Percentiles rank a stretch among this genome's conserved stretches.
Conservation (phyloP, 139 green algal genomes). For the Coelastrella sp. region DNA sequence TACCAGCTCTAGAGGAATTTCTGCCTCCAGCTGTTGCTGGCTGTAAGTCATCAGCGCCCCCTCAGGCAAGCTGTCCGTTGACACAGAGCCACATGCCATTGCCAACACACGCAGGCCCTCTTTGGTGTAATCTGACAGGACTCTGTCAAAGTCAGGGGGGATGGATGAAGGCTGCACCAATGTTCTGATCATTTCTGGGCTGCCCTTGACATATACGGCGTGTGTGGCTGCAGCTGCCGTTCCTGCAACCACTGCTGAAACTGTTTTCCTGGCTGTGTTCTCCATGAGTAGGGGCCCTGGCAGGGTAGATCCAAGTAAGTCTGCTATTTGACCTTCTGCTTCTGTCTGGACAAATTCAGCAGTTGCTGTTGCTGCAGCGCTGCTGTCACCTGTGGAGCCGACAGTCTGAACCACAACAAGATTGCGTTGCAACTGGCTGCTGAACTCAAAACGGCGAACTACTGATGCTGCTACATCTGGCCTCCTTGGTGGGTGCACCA, state of each 20-base stretch:
- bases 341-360: neutral
- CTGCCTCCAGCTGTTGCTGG: slow-evolving; percentile 56
- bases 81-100: slow-evolving; percentile 51
- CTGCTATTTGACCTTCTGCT: neutral
- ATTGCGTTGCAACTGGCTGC: slow-evolving; percentile 69
- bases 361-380: neutral
- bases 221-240: neutral
- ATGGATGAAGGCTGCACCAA: slow-evolving; percentile 57
- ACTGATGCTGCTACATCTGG: slow-evolving; percentile 37
- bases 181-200: slow-evolving; percentile 66
- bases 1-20: slow-evolving; percentile 50
- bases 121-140: slow-evolving; percentile 67
- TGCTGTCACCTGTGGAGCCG: neutral
- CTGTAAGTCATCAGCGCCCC: neutral
- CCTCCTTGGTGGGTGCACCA: slow-evolving; percentile 56
- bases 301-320: neutral
- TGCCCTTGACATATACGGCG: slow-evolving; percentile 68
- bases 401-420: slow-evolving; percentile 63
- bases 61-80: slow-evolving; percentile 5
- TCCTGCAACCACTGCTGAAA: neutral
- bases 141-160: slow-evolving; percentile 68
- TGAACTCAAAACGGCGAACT: slow-evolving; percentile 76
- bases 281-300: neutral
- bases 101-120: slow-evolving; percentile 71
- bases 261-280: neutral